A percentile compares a stretch with the other conserved stretches of the same genome.
phyloP scores from a whole-genome alignment of 176 grass and related monocot species.

The Elymus sibiricus region DNA sequence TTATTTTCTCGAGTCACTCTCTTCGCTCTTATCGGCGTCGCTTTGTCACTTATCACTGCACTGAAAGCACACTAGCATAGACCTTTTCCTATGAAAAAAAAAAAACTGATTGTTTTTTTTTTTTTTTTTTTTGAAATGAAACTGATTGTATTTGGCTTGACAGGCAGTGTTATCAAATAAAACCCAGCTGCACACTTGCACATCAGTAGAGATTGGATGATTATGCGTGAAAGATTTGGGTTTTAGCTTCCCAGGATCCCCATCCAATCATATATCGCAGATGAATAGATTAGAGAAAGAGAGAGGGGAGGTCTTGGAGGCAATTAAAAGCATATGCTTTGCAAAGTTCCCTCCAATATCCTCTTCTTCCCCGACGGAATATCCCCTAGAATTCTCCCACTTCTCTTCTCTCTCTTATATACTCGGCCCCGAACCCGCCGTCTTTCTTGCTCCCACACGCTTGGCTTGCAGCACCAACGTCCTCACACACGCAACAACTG shows the following conservation, averaged over 20 bases:
- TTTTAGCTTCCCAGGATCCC: not conserved
- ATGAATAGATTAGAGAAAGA: not conserved
- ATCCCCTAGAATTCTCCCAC: conserved; percentile 21
- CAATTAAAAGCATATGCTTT: conserved; percentile 30
- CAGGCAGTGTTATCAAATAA: too few relatives aligned
- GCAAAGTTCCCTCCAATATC: conserved; percentile 49
- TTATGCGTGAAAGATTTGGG: not conserved
- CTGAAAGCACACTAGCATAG: not conserved
- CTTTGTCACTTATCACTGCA: not conserved
- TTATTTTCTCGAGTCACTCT: not conserved
- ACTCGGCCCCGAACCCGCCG: not conserved
- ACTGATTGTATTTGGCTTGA: too few relatives aligned
- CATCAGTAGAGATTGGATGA: not conserved
- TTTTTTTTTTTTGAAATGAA: too few relatives aligned
- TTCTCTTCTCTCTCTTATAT: conserved; percentile 14
- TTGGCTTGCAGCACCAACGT: not conserved
- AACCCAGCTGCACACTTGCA: not conserved
- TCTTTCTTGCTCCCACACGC: not conserved
- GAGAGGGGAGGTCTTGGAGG: not conserved
- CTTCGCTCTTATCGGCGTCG: too few relatives aligned
- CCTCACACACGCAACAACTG: not conserved
- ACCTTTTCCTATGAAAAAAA: too few relatives aligned
- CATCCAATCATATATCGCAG: not conserved
- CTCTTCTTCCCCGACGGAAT: conserved; percentile 25
- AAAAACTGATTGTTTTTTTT: too few relatives aligned